Percentiles rank a stretch among this genome's conserved stretches.
Conservation (phyloP, 768 basidiomycete genomes). For the Kwoniella bestiolae region DNA sequence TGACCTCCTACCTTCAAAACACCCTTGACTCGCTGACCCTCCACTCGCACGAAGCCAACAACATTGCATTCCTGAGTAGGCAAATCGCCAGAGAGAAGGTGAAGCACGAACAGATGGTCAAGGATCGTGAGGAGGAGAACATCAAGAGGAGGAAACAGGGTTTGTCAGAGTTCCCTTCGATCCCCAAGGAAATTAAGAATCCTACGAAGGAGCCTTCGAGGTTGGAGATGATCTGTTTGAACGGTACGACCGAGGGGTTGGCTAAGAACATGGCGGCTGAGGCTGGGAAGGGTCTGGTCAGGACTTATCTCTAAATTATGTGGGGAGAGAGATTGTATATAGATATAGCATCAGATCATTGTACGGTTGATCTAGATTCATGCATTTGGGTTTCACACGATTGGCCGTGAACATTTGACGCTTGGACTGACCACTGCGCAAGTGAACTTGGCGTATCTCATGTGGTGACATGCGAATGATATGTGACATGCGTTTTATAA, state of each 20-base stretch:
- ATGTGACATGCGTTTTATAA: too few relatives aligned
- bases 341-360: not conserved
- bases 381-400: conserved; percentile 8
- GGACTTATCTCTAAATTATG: conserved; percentile 68
- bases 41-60: conserved; percentile 88
- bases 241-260: conserved; percentile 86
- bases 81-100: conserved; percentile 85
- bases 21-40: conserved; percentile 82
- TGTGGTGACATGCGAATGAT: not conserved
- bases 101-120: conserved; percentile 75
- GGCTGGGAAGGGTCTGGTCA: conserved; percentile 70
- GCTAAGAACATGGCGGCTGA: conserved; percentile 73
- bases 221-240: conserved; percentile 79
- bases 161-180: conserved; percentile 81
- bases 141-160: conserved; percentile 76
- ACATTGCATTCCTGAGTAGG: conserved; percentile 81
- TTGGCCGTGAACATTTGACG: not conserved
- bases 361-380: not conserved
- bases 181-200: conserved; percentile 80
- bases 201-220: conserved; percentile 87
- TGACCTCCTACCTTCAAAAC: conserved; percentile 78
- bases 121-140: conserved; percentile 90
- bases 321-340: not conserved
- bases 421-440: too few relatives aligned
- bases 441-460: not conserved